Evolutionary conservation across 495 filamentous ascomycete genomes (phyloP), one percentile per base, ranked within the genome.

Genomic region (Hypoxylon fuscum): DNA sequence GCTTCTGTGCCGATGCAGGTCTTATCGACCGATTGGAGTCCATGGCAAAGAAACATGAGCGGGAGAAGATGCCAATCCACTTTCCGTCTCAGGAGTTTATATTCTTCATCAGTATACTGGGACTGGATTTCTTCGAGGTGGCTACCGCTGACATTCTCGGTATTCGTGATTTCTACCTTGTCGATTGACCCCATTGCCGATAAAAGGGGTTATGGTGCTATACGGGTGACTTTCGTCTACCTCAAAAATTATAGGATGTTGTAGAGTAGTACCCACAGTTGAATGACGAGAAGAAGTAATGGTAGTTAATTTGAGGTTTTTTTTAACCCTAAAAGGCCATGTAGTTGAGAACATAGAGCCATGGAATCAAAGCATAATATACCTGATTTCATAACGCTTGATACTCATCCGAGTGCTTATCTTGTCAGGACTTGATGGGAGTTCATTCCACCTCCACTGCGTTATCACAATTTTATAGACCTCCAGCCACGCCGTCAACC

Each of bases 1-100:
- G 65, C 68, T 37, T 71, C 65, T 12, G 64, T 68, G 25, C 60
- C 40, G 44, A 71, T 29, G 18, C 51, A 66, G 14, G 44, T 43
- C 29, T 71, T 71, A 11, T 71, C 68, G 23, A 63, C 51, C 8
- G 34, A 14, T 40, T 71, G 68, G 2, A 60, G 66, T n/a, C 68
- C 68, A 44, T 66, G 62, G 8, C 64, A 71, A 14, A 71, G 34
- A 53, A 61, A 71, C 65, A 71, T 66, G 18, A 68, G 50, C 0
- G 68, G 68, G 11, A 71, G 52, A 10, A 71, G 61, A 23, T 55
- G 59, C 6, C 32, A 59, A 38, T 71, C 68, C 6, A 55, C 48
- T 22, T 71, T 71, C 52, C 61, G 41, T 17, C 46, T 63, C 1
- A 71, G 42, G 5, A n/a, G 57, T 5, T 52, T 40, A 32, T 53